phyloP scores from a whole-genome alignment of 805 yeast genomes.

The Candida ortonii region DNA sequence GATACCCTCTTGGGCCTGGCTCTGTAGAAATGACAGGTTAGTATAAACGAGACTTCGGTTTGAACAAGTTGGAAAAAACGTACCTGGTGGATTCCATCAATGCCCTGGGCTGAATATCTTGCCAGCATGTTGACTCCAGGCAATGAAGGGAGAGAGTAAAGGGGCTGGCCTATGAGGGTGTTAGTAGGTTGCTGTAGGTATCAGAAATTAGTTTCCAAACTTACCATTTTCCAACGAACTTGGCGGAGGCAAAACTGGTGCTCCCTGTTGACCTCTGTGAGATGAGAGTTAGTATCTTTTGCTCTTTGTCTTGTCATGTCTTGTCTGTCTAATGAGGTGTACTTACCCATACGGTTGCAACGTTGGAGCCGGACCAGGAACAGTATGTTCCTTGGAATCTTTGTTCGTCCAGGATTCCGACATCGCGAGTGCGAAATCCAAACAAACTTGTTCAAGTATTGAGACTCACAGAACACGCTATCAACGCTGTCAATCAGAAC shows the following conservation, averaged over 20 bases:
- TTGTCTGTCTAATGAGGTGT: too few species aligned
- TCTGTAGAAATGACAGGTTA: constrained; percentile 16
- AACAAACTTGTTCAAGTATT: too few species aligned
- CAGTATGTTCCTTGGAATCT: constrained; percentile 10
- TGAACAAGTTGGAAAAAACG: too few species aligned
- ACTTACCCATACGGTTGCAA: constrained; percentile 18
- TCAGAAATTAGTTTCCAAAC: constrained; percentile 19
- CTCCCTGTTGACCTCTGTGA: constrained; percentile 47
- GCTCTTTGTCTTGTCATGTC: constrained; percentile 15
- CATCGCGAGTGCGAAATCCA: too few species aligned
- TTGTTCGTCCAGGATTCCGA: constrained; percentile 15
- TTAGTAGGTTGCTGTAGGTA: constrained; percentile 3
- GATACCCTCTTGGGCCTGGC: constrained; percentile 24
- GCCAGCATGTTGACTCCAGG: constrained; percentile 50
- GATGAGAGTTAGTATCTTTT: constrained; percentile 16
- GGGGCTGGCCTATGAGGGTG: constrained; percentile 38
- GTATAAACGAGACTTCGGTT: too few species aligned
- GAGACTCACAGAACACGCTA: too few species aligned
- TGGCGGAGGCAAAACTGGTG: constrained; percentile 62
- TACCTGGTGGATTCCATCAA: constrained; percentile 37
- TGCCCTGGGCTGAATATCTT: constrained; percentile 47
- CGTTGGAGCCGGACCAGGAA: too few species aligned
- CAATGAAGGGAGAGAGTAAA: constrained; percentile 50
- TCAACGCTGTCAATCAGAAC: too few species aligned
- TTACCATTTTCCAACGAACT: constrained; percentile 47